Base-by-base conservation (phyloP, 2,329 filamentous ascomycete genomes). In the Teratosphaeriaceae sp. region DNA sequence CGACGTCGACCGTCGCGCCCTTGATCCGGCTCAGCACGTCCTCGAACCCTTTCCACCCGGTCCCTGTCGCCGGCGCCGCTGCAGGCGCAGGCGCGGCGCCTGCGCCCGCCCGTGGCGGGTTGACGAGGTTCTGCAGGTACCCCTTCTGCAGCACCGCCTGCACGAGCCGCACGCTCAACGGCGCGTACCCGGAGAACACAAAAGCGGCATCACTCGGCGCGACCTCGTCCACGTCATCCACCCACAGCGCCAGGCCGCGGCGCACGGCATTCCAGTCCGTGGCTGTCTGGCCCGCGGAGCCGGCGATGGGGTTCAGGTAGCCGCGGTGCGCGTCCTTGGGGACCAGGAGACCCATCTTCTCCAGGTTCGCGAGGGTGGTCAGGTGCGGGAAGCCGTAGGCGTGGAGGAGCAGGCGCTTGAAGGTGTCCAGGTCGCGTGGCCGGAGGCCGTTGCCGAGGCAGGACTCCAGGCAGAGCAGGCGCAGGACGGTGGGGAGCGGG, bases 141-240 rank as follows among this genome's bases (percentile, higher is more conserved):
- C 87, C 80, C 64, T 98, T 98, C 63, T 97, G 89, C 37, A 98
- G 68, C 38, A 97, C 78, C 60, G 87, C 92, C 65, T 98, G 94
- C 5, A 98, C 84, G 3, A 98, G 77, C 13, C 92, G 82, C 42
- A 97, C 79, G 34, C 87, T 94, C 11, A 98, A 75, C 0, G 92
- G 94, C 3, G 94, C 92, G 61, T 97, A 98, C 40, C 92, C 94
- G 51, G 87, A 94, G 67, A 97, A 98, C 9, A 96, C 89, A 58
- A 98, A 98, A n/a, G 89, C 85, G 48, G 97, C 83, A 56, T 98
- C 92, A 57, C 92, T 86, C 2, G 92, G 92, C 36, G 94, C 85
- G 46, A 92, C 82, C 65, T 98, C 92, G 60, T 94, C 89, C 29
- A 98, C 90, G 62, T 97, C 92, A 61, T 98, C 92, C 43, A 96